Conservation (phyloP, 2,329 filamentous ascomycete species). For the Trichoderma pleuroti region DNA sequence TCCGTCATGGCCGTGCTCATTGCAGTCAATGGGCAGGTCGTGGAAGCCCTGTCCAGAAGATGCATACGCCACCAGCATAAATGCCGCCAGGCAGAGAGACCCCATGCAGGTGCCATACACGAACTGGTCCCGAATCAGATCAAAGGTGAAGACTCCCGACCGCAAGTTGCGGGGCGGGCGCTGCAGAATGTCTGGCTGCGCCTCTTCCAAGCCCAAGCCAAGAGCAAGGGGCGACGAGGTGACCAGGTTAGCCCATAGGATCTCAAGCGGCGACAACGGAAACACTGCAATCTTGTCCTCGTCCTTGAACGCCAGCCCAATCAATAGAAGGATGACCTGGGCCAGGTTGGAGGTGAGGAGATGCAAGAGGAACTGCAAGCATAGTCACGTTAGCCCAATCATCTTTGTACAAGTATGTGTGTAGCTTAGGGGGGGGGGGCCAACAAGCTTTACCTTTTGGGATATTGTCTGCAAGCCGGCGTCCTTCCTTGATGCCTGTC, state of each 20-base stretch:
- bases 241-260: constrained; percentile 73
- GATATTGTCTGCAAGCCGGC: constrained; percentile 68
- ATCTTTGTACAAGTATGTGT: neutral
- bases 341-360: constrained; percentile 67
- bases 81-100: constrained; percentile 57
- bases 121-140: constrained; percentile 65
- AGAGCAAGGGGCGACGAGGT: constrained; percentile 70
- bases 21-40: constrained; percentile 55
- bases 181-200: constrained; percentile 63
- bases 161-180: constrained; percentile 61
- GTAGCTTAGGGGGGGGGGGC: neutral
- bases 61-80: constrained; percentile 57
- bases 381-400: constrained; percentile 13
- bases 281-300: constrained; percentile 57
- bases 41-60: constrained; percentile 43
- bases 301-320: constrained; percentile 68
- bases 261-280: constrained; percentile 67
- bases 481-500: constrained; percentile 67
- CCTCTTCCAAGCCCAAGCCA: constrained; percentile 67
- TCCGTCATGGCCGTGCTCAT: constrained; percentile 46
- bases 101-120: constrained; percentile 64
- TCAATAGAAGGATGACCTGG: constrained; percentile 64
- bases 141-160: constrained; percentile 59
- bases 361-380: constrained; percentile 55
- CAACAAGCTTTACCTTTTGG: constrained; percentile 57